Evolutionary conservation across 805 yeast species (phyloP), one percentile per base, ranked within the genome.

Genomic region (Candida lessepsii): DNA sequence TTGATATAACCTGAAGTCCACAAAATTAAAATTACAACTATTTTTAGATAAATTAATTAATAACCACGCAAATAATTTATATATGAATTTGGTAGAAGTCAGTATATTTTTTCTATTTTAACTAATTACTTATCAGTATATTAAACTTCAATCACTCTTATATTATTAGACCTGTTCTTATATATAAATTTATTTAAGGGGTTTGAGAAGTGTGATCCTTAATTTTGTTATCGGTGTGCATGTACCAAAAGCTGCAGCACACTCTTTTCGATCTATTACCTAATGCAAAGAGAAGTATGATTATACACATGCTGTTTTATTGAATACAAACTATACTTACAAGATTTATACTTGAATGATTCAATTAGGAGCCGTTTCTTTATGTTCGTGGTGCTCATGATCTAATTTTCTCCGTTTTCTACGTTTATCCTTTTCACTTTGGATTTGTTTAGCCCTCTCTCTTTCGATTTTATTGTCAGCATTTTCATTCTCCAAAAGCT

Each of bases 401-500:
- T 32, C 25, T n/a, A 28, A 17, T 17, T 28, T 39, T 23, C 35
- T 20, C 6, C 35, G 35, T 14, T 29, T 37, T 26, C 41, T 42
- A 4, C 41, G 35, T 31, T 38, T 42, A 18, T 35, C 36, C 10
- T 31, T 30, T 14, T 43, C 37, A 9, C 34, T 40, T n/a, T 38
- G 35, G n/a, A 33, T 42, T 20, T 48, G 49, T 14, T 35, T 48
- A 9, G 44, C 45, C 21, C 49, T 24, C 34, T 45, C 51, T 9
- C 45, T 15, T 23, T 48, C 46, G 13, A 48, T 48, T 16, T 41
- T 47, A 18, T 40, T 42, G 20, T 47, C 49, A 10, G 48, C 53
- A 29, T 49, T 47, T 17, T 53, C 58, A 21, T 53, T 61, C 44
- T 62, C 70, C 19, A 64, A 41, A 10, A 43, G 35, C 32, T 52